Percentiles rank a stretch among this genome's conserved stretches.
Evolutionary conservation across 768 basidiomycete species (phyloP).

Genomic region (Naematelia encephala): DNA sequence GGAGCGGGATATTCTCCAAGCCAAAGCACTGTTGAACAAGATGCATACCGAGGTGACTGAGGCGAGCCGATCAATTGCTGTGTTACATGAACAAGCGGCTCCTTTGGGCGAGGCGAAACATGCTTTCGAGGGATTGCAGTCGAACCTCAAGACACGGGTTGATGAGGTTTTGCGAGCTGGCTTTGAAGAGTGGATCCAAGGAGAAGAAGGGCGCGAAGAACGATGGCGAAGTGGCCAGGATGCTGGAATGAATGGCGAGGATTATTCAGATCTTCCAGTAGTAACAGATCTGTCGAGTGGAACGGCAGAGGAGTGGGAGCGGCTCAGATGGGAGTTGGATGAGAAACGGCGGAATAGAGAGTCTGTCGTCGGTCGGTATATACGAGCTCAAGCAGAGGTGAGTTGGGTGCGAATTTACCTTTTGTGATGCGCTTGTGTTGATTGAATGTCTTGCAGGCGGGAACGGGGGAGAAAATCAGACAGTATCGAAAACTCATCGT

Average conservation of each 20-base stretch:
- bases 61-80: constrained; percentile 58
- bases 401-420: constrained; percentile 9
- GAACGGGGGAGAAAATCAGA: constrained; percentile 81
- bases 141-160: constrained; percentile 69
- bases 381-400: constrained; percentile 73
- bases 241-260: constrained; percentile 22
- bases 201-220: constrained; percentile 75
- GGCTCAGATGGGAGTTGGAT: constrained; percentile 63
- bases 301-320: constrained; percentile 54
- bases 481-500: constrained; percentile 86
- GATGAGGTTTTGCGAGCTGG: constrained; percentile 75
- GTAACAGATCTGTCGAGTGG: constrained; percentile 54
- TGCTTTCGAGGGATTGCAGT: constrained; percentile 58
- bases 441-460: constrained; percentile 54
- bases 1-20: constrained; percentile 85
- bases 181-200: constrained; percentile 89
- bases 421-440: neutral
- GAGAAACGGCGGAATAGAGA: constrained; percentile 67
- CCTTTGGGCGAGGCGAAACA: constrained; percentile 29
- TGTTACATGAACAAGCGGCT: constrained; percentile 25
- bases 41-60: constrained; percentile 82
- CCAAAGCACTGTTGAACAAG: constrained; percentile 75
- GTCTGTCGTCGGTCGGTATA: constrained; percentile 69
- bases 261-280: constrained; percentile 25
- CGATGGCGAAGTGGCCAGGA: constrained; percentile 61